Percentiles rank a stretch among this genome's conserved stretches.
phyloP scores from a whole-genome alignment of 2,329 filamentous ascomycete genomes.

The Epichloe sylvatica region DNA sequence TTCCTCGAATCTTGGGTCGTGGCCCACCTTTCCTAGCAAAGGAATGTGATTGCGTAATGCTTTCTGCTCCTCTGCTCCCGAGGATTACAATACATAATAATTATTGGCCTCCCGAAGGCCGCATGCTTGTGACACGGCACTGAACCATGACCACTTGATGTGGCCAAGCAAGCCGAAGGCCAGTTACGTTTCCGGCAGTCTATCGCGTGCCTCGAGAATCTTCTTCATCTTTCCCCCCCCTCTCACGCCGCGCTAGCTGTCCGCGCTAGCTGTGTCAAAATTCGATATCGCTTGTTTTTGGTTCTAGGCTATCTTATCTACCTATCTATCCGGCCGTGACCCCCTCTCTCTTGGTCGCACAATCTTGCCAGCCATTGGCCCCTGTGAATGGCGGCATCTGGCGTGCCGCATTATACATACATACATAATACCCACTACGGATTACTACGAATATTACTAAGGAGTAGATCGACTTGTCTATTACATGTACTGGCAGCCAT shows the following conservation, averaged over 20 bases:
- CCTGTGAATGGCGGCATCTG: not conserved
- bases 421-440: not conserved
- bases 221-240: not conserved
- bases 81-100: too few relatives aligned
- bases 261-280: too few relatives aligned
- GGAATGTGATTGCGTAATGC: too few relatives aligned
- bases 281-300: not conserved
- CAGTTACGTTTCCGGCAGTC: not conserved
- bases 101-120: not conserved
- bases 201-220: constrained; percentile 1
- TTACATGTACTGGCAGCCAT: not conserved
- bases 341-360: not conserved
- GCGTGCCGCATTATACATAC: not conserved
- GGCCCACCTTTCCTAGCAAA: not conserved
- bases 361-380: not conserved
- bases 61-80: too few relatives aligned
- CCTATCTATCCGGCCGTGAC: not conserved
- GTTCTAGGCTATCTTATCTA: not conserved
- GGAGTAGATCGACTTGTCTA: not conserved
- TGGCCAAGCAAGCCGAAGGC: not conserved
- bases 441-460: too few relatives aligned
- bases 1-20: not conserved
- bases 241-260: not conserved
- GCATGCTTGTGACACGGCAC: not conserved
- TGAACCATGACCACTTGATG: not conserved